Base-by-base conservation (phyloP, 1,139 yeast genomes). In the Sugiyamaella sp. region DNA sequence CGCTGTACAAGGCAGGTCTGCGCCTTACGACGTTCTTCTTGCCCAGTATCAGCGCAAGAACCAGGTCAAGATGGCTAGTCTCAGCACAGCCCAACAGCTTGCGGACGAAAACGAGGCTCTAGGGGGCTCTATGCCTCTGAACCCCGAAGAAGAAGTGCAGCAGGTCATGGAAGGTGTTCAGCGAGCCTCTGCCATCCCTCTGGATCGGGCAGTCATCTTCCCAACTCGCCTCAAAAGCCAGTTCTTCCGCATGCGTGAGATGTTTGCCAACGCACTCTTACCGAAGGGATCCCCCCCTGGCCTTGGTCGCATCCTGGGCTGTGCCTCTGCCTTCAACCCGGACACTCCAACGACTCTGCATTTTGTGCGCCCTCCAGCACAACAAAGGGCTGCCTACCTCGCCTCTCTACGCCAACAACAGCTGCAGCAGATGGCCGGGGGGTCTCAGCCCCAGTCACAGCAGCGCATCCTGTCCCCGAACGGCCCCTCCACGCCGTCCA, bases 111-210 rank as follows among this genome's bases (percentile, higher is more conserved):
- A 69, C 44, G 67, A 61, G 46, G 68, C 61, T 5, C 53, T 64
- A 21, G 61, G 57, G 8, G 65, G 64, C 14, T 60, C 60, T 39
- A 60, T 56, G 16, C 72, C 72, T 38, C 64, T 68, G 46, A 74
- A 65, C 63, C 96, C 96, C 4, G 97, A 93, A 64, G 97, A 90
- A 67, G 99, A 95, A 66, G 89, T 97, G 1, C 91, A 88, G 54
- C 88, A 87, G 64, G 98, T 95, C 2, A 75, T 95, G 67, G 93
- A 89, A 58, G 98, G 98, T n/a, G 89, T 93, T 29, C 80, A 87
- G 10, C 78, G 88, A 62, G 85, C 90, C 43, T 79, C 81, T 58
- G 90, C 96, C 1, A 76, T 86, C 57, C 98, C 98, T 1, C 71
- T 91, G 56, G 98, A 91, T 66, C 74, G 90, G 42, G 83, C 82